Conservation (phyloP, 179 eudicot genomes). For the Corrigiola litoralis region DNA sequence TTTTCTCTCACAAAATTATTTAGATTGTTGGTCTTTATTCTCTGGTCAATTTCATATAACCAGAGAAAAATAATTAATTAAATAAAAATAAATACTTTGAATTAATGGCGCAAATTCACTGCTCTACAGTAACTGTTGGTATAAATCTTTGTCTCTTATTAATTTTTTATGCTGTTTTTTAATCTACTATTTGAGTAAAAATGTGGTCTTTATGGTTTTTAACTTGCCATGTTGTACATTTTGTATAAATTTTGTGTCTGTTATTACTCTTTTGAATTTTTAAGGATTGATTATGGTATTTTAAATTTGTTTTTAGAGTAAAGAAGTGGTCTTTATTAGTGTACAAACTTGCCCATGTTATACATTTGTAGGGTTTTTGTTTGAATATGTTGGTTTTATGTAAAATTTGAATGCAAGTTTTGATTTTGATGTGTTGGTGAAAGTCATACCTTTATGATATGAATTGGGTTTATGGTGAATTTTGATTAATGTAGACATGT, state of each 20-base stretch:
- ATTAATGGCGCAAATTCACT: conserved; percentile 6
- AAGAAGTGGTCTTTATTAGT: neutral
- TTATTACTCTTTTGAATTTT: no score
- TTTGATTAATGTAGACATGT: neutral
- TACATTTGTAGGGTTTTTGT: conserved; percentile 31
- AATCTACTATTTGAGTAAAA: neutral
- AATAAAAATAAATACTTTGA: neutral
- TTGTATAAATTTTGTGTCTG: no score
- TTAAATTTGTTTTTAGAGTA: neutral
- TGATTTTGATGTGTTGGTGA: neutral
- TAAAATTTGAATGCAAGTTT: neutral
- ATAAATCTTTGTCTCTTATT: neutral
- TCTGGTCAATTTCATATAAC: neutral
- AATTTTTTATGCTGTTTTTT: neutral
- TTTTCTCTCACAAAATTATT: neutral
- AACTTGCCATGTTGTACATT: conserved; percentile 14
- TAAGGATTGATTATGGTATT: no score
- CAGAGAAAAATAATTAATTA: neutral
- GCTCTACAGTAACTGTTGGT: conserved; percentile 9
- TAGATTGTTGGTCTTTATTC: neutral
- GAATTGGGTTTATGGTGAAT: no score
- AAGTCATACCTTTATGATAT: neutral
- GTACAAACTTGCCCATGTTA: neutral
- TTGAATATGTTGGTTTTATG: conserved; percentile 16
- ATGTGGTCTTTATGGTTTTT: neutral